These are phyloP conservation scores for Cladosporium sp. DNA, from an alignment of 2,329 filamentous ascomycete genomes.

Conservation along the genomic window DNA sequence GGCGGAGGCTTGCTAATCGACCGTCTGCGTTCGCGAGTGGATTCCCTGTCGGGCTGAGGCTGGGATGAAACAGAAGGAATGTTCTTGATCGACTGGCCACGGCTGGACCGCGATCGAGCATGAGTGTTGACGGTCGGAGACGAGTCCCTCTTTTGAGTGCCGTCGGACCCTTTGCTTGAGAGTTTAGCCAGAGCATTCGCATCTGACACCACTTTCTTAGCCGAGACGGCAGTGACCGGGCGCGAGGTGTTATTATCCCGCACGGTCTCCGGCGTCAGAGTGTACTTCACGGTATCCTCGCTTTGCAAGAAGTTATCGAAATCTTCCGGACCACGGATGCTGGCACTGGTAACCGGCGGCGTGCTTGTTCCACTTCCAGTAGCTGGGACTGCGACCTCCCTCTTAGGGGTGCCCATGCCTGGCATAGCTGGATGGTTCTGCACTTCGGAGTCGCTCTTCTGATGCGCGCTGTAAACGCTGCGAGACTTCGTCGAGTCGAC, in stretches of 20 bases:
- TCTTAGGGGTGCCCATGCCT: slow-evolving; percentile 21
- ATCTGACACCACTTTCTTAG: background rate
- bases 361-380: background rate
- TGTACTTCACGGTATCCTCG: slow-evolving; percentile 45
- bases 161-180: background rate
- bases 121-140: background rate
- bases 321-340: slow-evolving; percentile 33
- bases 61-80: slow-evolving; percentile 11
- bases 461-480: background rate
- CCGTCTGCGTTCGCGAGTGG: slow-evolving; percentile 17
- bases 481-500: background rate
- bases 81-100: slow-evolving; percentile 19
- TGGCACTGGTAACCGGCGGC: slow-evolving; percentile 26
- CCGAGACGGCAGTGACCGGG: slow-evolving; percentile 17
- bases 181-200: background rate
- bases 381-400: background rate
- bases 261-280: slow-evolving; percentile 42
- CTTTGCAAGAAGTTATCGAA: slow-evolving; percentile 44
- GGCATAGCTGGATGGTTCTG: slow-evolving; percentile 25
- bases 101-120: slow-evolving; percentile 15
- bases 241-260: slow-evolving; percentile 28
- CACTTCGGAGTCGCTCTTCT: slow-evolving; percentile 10
- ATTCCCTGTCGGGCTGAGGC: background rate
- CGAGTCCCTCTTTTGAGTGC: background rate
- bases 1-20: slow-evolving; percentile 27